Evolutionary conservation across 768 basidiomycete species (phyloP), one percentile per base, ranked within the genome.

Genomic region (Pholiota microspora): DNA sequence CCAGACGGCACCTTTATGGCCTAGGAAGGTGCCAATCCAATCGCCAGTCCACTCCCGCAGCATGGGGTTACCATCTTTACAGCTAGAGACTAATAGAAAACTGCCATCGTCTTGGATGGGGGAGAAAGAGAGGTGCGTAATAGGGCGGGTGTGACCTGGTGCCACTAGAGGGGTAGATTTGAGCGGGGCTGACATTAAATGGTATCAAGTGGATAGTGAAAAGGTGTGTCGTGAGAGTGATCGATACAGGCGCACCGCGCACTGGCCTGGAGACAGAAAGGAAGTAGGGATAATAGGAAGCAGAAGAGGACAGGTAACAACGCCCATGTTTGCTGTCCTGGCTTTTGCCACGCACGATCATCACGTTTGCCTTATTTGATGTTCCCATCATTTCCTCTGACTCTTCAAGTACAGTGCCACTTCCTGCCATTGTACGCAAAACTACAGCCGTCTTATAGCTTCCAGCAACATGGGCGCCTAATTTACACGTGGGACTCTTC

Each of bases 1-100:
- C 96, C 96, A 99, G 3, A 99, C 96, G 7, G 96, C 96, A 62
- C 96, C 97, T 69, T 92, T 91, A 73, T 91, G 89, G 21, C 89
- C 89, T 36, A 92, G 77, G 69, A 91, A 92, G 15, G 89, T 92
- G 32, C 97, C 97, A 67, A 97, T 91, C 97, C 97, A 99, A 71
- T 99, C 97, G 29, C 96, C 96, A 52, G 92, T 91, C 95, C 95
- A 96, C 66, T 94, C 89, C 66, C 94, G 84, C 61, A 97, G 76
- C 92, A 96, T 95, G 42, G 94, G 95, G 64, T 94, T 98, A 29
- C 97, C 97, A 79, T 98, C 97, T 74, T 98, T 99, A 78, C 97
- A 98, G 63, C 91, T 90, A 54, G 95, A 98, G 65, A 98, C 89
- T 59, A 99, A 81, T 59, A 98, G 76, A 72, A 88, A 98, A 40